Conservation (phyloP, 441 rosid species). For the Syzygium syzygioides region DNA sequence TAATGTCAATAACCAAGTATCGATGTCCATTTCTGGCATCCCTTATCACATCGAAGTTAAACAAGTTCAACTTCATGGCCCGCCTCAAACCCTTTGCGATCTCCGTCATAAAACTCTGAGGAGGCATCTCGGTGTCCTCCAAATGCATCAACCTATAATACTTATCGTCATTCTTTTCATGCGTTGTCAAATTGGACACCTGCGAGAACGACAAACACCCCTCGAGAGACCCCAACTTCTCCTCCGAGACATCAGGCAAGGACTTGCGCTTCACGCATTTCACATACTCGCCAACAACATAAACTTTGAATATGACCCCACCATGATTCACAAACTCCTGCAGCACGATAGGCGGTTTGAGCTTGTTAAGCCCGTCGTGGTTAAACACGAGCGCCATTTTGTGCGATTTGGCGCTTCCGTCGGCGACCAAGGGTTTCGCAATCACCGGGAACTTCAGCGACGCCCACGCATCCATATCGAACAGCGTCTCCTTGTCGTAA, state of each 20-base stretch:
- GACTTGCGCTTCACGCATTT: constrained; percentile 66
- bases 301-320: constrained; percentile 72
- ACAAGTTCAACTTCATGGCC: constrained; percentile 49
- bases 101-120: constrained; percentile 41
- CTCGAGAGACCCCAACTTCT: constrained; percentile 32
- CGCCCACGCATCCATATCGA: constrained; percentile 31
- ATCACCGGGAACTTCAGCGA: constrained; percentile 54
- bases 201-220: constrained; percentile 52
- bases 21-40: constrained; percentile 43
- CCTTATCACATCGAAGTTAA: constrained; percentile 64
- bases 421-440: constrained; percentile 70
- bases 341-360: constrained; percentile 59
- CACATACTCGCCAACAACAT: constrained; percentile 56
- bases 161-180: constrained; percentile 23
- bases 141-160: constrained; percentile 25
- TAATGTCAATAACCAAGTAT: constrained; percentile 61
- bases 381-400: constrained; percentile 55
- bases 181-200: constrained; percentile 35
- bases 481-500: constrained; percentile 29
- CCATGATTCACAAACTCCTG: constrained; percentile 81
- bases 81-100: constrained; percentile 48
- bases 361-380: constrained; percentile 41
- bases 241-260: constrained; percentile 55
- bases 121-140: constrained; percentile 59
- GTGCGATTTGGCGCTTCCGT: constrained; percentile 71